Evolutionary conservation across 1,284 basidiomycete species (phyloP).

Genomic region (Cryptococcus sp.): DNA sequence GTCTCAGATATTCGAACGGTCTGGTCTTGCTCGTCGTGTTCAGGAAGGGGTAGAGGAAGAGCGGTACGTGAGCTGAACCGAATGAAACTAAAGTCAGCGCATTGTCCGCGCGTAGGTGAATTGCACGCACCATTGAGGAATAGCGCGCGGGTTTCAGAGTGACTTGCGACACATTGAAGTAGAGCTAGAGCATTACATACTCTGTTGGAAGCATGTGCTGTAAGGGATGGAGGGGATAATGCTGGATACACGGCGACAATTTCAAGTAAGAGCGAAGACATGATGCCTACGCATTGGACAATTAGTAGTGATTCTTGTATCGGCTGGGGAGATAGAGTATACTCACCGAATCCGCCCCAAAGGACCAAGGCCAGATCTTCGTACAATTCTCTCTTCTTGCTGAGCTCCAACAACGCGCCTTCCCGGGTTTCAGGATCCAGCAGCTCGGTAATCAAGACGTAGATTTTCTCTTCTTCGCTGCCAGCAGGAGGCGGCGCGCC

Average conservation of each 20-base stretch:
- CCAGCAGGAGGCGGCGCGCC: conserved; percentile 47
- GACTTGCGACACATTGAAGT: conserved; percentile 95
- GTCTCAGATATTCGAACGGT: conserved; percentile 96
- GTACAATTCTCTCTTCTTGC: conserved; percentile 99
- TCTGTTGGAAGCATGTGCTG: conserved; percentile 97
- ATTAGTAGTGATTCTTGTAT: not conserved
- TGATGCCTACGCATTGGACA: conserved; percentile 70
- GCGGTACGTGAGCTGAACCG: conserved; percentile 89
- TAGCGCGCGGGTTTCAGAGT: conserved; percentile 86
- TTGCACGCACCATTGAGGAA: conserved; percentile 77
- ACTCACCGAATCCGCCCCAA: conserved; percentile 97
- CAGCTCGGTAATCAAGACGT: conserved; percentile 57
- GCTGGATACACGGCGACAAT: conserved; percentile 98
- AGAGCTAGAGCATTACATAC: conserved; percentile 99
- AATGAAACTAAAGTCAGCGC: not conserved
- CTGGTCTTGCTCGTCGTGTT: conserved; percentile 99
- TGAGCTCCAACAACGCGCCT: conserved; percentile 86
- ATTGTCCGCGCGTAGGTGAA: not conserved
- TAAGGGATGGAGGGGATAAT: conserved; percentile 91
- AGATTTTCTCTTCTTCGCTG: conserved; percentile 58
- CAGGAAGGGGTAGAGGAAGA: conserved; percentile 98
- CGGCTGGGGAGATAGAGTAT: not conserved
- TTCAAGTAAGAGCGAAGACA: conserved; percentile 97
- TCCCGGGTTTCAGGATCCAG: conserved; percentile 68
- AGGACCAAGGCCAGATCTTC: conserved; percentile 96